These are phyloP conservation scores for Edaphochlamys debaryana DNA, from an alignment of 139 green algal genomes.

Conservation along the genomic window DNA sequence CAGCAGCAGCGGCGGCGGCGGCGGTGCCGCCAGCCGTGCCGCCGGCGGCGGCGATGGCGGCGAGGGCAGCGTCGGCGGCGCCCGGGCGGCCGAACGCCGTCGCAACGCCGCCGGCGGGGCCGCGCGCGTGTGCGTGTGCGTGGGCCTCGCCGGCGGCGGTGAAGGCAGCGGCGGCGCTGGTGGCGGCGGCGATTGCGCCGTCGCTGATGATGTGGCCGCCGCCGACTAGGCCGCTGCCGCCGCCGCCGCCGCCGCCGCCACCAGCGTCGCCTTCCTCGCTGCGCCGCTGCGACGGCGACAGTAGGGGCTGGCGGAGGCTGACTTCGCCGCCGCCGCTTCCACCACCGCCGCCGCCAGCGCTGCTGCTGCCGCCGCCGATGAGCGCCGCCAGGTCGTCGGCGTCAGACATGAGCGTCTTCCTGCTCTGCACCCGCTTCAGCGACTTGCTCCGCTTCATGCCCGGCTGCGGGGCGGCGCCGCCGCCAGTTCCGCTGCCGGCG, in stretches of 20 bases:
- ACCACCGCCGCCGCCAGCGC: no score
- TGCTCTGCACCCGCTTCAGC: background rate
- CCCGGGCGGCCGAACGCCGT: conserved; percentile 2
- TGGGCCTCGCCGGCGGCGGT: background rate
- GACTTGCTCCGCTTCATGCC: background rate
- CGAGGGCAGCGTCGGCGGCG: background rate
- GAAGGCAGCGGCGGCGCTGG: background rate
- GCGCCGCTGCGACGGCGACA: background rate
- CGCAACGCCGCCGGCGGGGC: background rate
- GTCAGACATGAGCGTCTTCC: background rate
- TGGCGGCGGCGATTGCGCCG: background rate
- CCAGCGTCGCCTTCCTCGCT: background rate
- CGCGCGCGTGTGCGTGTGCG: background rate
- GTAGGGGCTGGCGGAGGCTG: background rate
- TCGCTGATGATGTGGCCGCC: background rate
- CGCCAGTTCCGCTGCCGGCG: no score
- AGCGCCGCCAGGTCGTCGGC: background rate
- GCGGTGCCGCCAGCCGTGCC: background rate
- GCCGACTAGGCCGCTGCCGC: no score
- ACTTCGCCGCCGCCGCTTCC: no score
- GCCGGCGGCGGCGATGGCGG: background rate
- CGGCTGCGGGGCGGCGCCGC: no score
- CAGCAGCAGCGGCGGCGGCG: background rate
- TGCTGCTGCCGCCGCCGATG: no score
- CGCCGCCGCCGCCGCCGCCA: no score